Evolutionary conservation across 768 basidiomycete genomes (phyloP), one percentile per base, ranked within the genome.

Genomic region (Kwoniella heveanensis): DNA sequence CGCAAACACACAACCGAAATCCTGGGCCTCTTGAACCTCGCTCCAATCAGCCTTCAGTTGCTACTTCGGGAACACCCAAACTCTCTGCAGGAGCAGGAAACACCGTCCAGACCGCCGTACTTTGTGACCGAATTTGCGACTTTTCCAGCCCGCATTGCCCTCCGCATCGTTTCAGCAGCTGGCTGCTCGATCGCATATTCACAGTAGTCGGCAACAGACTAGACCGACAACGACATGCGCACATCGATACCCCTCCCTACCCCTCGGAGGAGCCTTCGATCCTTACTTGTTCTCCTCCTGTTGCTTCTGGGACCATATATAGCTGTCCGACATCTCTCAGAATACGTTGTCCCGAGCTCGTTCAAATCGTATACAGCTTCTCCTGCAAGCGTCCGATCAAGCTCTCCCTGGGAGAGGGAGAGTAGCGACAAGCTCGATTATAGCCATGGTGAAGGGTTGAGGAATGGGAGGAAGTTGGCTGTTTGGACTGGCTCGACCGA

Each of bases 301-400:
- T 50, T 69, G 44, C 12, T 72, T 22, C 46, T 72, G 12, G 59
- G 54, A 5, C 59, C 67, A 21, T 68, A 68, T 25, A 44, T 66
- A 3, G 51, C 26, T 12, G 13, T 52, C 25, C 26, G 51, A 2
- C 51, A 29, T 13, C 13, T 52, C 13, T 52, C 29, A 3, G 39
- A 44, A 3, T 44, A 44, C 39, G 39, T 44, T 17, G 9, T 10
- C 19, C 39, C 39, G 3, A 9, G 10, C 17, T 44, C 39, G 9
- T 44, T n/a, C n/a, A n/a, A n/a, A n/a, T n/a, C n/a, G n/a, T n/a
- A n/a, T n/a, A n/a, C n/a, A n/a, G n/a, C n/a, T n/a, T n/a, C n/a
- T n/a, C n/a, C n/a, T n/a, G n/a, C n/a, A n/a, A 19, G 39, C 39
- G 8, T 19, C 10, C 10, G 39, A 36, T 36, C 39, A 17, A 44